phyloP scores from a whole-genome alignment of 768 basidiomycete genomes.

The Psilocybe azurescens region DNA sequence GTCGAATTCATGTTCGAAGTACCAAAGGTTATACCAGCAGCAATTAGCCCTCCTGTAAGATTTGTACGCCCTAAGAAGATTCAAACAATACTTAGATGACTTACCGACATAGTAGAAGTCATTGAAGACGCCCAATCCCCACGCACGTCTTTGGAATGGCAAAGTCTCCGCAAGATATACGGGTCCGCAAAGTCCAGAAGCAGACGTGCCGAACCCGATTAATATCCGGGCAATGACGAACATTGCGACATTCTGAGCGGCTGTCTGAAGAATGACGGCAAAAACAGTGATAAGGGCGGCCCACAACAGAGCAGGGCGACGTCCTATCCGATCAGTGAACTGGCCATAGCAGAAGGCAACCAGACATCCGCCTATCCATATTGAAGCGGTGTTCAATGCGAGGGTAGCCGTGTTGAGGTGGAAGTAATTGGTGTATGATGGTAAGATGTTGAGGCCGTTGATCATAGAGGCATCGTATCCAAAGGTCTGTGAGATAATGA shows the following conservation, averaged over 20 bases:
- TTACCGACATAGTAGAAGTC: slow-evolving; percentile 23
- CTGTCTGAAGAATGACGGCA: slow-evolving; percentile 21
- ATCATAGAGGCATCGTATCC: slow-evolving; percentile 25
- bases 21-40: slow-evolving; percentile 27
- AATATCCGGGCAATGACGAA: slow-evolving; percentile 22
- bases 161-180: slow-evolving; percentile 23
- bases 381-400: slow-evolving; percentile 21
- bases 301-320: slow-evolving; percentile 20
- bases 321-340: slow-evolving; percentile 17
- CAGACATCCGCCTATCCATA: slow-evolving; percentile 22
- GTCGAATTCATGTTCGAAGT: slow-evolving; percentile 32
- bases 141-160: slow-evolving; percentile 17
- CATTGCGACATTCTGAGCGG: slow-evolving; percentile 21
- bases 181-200: slow-evolving; percentile 18
- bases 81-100: slow-evolving; percentile 5
- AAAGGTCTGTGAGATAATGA: slow-evolving; percentile 12
- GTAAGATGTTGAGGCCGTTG: slow-evolving; percentile 23
- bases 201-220: slow-evolving; percentile 21
- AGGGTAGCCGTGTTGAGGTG: slow-evolving; percentile 19
- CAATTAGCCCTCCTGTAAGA: neutral
- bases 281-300: slow-evolving; percentile 20
- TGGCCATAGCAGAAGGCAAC: slow-evolving; percentile 17
- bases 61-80: neutral
- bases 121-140: slow-evolving; percentile 21
- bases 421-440: slow-evolving; percentile 22